Evolutionary conservation across 169 alveolate genomes (phyloP).

Genomic region (Plasmodium knowlesi): DNA sequence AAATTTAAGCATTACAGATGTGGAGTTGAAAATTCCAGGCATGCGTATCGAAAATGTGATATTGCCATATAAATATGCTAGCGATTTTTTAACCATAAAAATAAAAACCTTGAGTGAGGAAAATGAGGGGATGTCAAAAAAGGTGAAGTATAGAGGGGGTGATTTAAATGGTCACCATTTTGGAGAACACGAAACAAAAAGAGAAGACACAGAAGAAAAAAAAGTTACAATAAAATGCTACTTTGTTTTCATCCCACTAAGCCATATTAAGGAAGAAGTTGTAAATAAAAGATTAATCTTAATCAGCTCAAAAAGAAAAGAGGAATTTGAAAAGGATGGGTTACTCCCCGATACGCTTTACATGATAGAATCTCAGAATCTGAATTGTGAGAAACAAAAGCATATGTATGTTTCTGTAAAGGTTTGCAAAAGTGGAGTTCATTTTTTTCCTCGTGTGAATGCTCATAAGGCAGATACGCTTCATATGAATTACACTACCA

Average conservation of each 20-base stretch:
- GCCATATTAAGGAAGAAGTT: slow-evolving; percentile 11
- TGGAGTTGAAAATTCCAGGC: slow-evolving; percentile 64
- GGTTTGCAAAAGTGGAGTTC: slow-evolving; percentile 42
- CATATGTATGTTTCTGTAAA: slow-evolving; percentile 44
- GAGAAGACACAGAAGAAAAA: background rate
- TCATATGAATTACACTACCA: background rate
- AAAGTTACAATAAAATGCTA: slow-evolving; percentile 11
- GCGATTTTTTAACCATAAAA: slow-evolving; percentile 41
- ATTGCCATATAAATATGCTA: slow-evolving; percentile 34
- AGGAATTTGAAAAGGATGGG: slow-evolving; percentile 36
- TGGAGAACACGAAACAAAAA: background rate
- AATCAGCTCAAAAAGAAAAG: slow-evolving; percentile 26
- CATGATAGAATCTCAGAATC: slow-evolving; percentile 23
- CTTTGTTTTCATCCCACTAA: slow-evolving; percentile 39
- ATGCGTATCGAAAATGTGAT: slow-evolving; percentile 59
- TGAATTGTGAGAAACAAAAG: slow-evolving; percentile 23
- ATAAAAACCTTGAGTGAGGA: slow-evolving; percentile 8
- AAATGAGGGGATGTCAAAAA: background rate
- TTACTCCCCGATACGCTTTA: slow-evolving; percentile 53
- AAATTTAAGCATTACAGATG: slow-evolving; percentile 33
- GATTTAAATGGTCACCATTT: background rate
- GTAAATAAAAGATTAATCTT: slow-evolving; percentile 41
- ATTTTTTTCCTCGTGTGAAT: slow-evolving; percentile 7
- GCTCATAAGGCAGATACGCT: background rate
- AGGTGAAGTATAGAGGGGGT: background rate